These are phyloP conservation scores for Forsythia suspensa DNA, from an alignment of 257 asterid genomes.

Conservation along the genomic window DNA sequence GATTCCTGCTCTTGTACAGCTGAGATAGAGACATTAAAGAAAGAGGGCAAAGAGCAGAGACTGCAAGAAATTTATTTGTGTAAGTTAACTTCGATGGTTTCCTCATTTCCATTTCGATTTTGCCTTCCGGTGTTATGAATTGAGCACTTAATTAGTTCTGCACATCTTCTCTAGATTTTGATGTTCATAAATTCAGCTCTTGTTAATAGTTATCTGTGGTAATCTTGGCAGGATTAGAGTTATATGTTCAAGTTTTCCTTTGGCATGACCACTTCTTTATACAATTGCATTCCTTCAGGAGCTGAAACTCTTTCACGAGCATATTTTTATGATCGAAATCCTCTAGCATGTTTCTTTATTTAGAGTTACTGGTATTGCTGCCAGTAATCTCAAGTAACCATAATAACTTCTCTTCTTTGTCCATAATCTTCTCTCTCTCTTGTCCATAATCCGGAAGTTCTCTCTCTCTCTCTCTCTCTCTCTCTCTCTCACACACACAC, in stretches of 20 bases:
- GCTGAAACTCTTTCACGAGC: not conserved
- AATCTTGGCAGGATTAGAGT: not conserved
- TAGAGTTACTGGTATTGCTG: not conserved
- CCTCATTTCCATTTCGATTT: not conserved
- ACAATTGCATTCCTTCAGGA: not conserved
- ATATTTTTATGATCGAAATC: not conserved
- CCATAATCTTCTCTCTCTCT: too few species aligned
- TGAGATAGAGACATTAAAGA: not conserved
- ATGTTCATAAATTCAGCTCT: not conserved
- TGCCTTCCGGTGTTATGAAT: not conserved
- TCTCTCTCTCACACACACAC: too few species aligned
- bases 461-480: not conserved
- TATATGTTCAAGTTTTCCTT: not conserved
- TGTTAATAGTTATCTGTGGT: not conserved
- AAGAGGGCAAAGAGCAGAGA: not conserved
- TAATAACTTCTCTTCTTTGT: not conserved
- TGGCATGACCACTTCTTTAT: not conserved
- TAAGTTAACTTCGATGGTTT: not conserved
- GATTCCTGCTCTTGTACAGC: not conserved
- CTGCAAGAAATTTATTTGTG: not conserved
- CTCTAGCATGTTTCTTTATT: not conserved
- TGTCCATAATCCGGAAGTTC: not conserved
- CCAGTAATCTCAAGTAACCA: not conserved
- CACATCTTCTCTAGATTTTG: not conserved
- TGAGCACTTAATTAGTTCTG: not conserved